Conservation (phyloP, 1,284 basidiomycete species). For the Erythrobasidium hasegawianum region DNA sequence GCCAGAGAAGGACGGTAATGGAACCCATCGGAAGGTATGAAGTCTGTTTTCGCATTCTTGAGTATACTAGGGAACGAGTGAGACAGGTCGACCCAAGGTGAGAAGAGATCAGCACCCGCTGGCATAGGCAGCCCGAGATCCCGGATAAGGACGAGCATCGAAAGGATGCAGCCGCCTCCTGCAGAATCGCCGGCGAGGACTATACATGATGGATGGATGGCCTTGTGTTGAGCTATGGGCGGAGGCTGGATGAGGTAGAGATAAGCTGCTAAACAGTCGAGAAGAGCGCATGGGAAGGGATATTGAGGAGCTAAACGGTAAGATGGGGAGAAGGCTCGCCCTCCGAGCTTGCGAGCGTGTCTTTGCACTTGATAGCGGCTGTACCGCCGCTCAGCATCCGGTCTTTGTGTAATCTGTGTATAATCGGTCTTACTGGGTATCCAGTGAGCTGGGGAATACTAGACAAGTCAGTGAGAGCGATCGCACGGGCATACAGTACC, state of each 20-base stretch:
- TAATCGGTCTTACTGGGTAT: slow-evolving; percentile 44
- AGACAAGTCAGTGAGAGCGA: background rate
- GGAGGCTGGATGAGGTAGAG: slow-evolving; percentile 71
- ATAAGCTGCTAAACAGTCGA: slow-evolving; percentile 53
- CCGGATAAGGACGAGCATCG: slow-evolving; percentile 84
- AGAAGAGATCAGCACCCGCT: slow-evolving; percentile 60
- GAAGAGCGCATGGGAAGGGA: slow-evolving; percentile 91
- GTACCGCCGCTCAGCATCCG: background rate
- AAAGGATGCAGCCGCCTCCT: slow-evolving; percentile 80
- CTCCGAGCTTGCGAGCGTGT: slow-evolving; percentile 51
- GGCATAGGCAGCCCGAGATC: slow-evolving; percentile 78
- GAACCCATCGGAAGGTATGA: slow-evolving; percentile 55
- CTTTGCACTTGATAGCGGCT: slow-evolving; percentile 49
- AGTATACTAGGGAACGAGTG: slow-evolving; percentile 90
- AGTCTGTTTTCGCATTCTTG: slow-evolving; percentile 71
- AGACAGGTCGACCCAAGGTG: slow-evolving; percentile 79
- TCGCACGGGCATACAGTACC: background rate
- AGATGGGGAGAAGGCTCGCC: slow-evolving; percentile 49
- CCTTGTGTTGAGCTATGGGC: slow-evolving; percentile 63
- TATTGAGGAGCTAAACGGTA: slow-evolving; percentile 67
- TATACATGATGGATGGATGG: slow-evolving; percentile 81
- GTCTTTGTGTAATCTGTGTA: background rate
- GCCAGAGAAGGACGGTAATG: slow-evolving; percentile 58
- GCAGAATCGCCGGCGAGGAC: slow-evolving; percentile 84
- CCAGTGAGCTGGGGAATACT: slow-evolving; percentile 44